Evolutionary conservation across 164 flowering plant species (phyloP).

Genomic region (Aristolochia californica): DNA sequence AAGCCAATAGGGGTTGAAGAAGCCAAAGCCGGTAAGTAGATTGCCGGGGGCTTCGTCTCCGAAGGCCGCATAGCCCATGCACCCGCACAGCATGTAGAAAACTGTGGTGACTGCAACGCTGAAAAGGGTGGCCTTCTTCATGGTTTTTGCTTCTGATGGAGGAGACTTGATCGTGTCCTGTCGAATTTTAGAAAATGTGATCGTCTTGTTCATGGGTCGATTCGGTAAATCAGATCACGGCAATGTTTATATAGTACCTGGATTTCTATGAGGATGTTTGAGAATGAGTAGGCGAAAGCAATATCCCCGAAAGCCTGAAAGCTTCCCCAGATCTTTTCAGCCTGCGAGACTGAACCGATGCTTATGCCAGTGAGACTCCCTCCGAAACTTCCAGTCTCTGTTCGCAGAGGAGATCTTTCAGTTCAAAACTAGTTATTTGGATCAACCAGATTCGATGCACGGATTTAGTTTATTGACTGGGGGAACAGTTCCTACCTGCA

Average conservation of each 20-base stretch:
- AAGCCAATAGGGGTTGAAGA: slow-evolving; percentile 59
- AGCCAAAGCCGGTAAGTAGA: slow-evolving; percentile 53
- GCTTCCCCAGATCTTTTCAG: slow-evolving; percentile 64
- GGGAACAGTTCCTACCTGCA: slow-evolving; percentile 17
- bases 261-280: slow-evolving; percentile 63
- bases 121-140: slow-evolving; percentile 42
- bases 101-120: slow-evolving; percentile 38
- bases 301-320: slow-evolving; percentile 74
- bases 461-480: no score
- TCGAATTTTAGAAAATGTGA: no score
- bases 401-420: neutral
- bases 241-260: slow-evolving; percentile 36
- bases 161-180: slow-evolving; percentile 55
- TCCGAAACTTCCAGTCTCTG: slow-evolving; percentile 34
- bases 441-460: no score
- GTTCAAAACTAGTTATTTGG: no score
- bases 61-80: slow-evolving; percentile 67
- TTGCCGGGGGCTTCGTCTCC: slow-evolving; percentile 51
- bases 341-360: slow-evolving; percentile 41
- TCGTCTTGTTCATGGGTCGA: no score
- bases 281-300: slow-evolving; percentile 71
- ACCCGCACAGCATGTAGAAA: slow-evolving; percentile 61
- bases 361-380: slow-evolving; percentile 65
- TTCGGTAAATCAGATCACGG: neutral
- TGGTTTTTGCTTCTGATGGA: slow-evolving; percentile 49